Percentiles rank a stretch among this genome's conserved stretches.
Evolutionary conservation across 1,284 basidiomycete species (phyloP).

Genomic region (Sporisorium exsertum): DNA sequence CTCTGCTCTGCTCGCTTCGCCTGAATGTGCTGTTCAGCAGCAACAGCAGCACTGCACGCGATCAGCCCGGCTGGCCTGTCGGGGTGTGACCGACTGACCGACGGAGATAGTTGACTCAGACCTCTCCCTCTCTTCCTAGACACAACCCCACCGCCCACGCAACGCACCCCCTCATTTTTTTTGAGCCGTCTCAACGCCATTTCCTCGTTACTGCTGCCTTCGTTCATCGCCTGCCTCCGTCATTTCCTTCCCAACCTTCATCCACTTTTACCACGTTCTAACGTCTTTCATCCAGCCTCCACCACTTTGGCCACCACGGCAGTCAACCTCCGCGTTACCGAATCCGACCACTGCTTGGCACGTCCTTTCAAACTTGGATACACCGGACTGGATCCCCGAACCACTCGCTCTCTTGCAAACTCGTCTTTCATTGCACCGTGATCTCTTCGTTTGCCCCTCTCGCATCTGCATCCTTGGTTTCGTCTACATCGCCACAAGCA

Average conservation of each 20-base stretch:
- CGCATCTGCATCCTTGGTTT: conserved; percentile 1
- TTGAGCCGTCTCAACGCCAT: background rate
- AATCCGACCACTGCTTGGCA: background rate
- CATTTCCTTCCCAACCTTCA: background rate
- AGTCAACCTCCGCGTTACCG: background rate
- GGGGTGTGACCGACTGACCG: too few species aligned
- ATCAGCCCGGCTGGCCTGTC: too few species aligned
- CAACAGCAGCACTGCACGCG: too few species aligned
- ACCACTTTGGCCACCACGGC: background rate
- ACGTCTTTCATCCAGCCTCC: background rate
- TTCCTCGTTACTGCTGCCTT: background rate
- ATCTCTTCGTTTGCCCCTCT: background rate
- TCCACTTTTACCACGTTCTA: background rate
- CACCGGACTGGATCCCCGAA: conserved; percentile 4
- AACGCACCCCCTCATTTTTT: background rate
- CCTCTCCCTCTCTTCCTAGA: background rate
- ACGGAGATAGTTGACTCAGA: too few species aligned
- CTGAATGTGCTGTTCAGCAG: too few species aligned
- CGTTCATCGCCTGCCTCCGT: background rate
- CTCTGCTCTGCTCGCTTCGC: too few species aligned
- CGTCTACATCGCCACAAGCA: background rate
- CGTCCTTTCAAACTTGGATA: background rate
- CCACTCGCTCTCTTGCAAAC: background rate
- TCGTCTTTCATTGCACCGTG: background rate
- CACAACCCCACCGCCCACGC: too few species aligned